phyloP scores from a whole-genome alignment of 2,329 filamentous ascomycete genomes.

The Huntiella savannae region DNA sequence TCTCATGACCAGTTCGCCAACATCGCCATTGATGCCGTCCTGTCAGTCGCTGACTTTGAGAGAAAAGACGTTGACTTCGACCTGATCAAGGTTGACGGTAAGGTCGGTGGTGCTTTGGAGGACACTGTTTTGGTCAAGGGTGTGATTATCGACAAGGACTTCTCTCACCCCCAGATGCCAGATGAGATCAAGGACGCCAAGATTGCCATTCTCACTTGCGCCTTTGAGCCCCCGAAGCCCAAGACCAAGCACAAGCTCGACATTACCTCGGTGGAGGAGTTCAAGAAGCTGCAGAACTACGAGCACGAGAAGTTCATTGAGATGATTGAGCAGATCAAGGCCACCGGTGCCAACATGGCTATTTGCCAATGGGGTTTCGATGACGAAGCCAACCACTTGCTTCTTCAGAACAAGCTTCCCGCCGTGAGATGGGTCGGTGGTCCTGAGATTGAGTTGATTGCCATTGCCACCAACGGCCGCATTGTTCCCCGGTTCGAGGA shows the following conservation, averaged over 20 bases:
- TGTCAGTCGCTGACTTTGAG: constrained; percentile 89
- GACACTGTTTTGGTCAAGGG: constrained; percentile 91
- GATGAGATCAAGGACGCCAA: constrained; percentile 88
- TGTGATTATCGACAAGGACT: constrained; percentile 98
- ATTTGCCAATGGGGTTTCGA: constrained; percentile 99
- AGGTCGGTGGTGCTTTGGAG: constrained; percentile 84
- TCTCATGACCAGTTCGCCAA: constrained; percentile 95
- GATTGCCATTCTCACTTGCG: constrained; percentile 91
- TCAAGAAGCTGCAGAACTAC: constrained; percentile 92
- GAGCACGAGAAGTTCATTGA: constrained; percentile 92
- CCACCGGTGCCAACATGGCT: constrained; percentile 86
- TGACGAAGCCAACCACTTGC: constrained; percentile 92
- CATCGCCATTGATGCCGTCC: constrained; percentile 90
- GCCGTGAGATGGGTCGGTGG: constrained; percentile 96
- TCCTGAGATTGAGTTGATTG: constrained; percentile 94
- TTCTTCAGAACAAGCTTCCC: constrained; percentile 88
- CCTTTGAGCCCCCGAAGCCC: constrained; percentile 95
- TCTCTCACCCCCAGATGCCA: constrained; percentile 98
- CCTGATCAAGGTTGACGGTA: constrained; percentile 97
- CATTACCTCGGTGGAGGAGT: constrained; percentile 92
- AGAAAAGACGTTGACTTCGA: constrained; percentile 97
- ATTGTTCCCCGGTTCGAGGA: constrained; percentile 97
- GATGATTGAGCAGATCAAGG: constrained; percentile 98
- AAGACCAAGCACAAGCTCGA: constrained; percentile 99
- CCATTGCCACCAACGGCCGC: constrained; percentile 92